Evolutionary conservation across 2,329 filamentous ascomycete species (phyloP).

Genomic region (Penicillium sp.): DNA sequence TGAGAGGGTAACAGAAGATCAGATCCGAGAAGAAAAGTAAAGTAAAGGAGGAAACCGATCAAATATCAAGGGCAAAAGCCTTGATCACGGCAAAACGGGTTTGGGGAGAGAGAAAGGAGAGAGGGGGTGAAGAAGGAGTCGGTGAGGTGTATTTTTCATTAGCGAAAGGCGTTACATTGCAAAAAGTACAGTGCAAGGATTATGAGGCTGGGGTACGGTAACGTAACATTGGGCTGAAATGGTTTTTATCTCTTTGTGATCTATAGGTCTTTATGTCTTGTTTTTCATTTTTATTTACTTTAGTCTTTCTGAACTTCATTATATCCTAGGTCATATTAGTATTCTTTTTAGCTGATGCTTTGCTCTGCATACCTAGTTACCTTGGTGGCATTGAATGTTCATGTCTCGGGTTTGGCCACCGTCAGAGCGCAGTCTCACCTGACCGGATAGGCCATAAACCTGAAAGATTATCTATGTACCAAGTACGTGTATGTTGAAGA

Average conservation of each 20-base stretch:
- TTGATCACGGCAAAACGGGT: constrained; percentile 18
- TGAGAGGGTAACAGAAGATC: neutral
- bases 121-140: constrained; percentile 19
- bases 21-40: constrained; percentile 1
- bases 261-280: neutral
- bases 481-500: too few relatives aligned
- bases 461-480: too few relatives aligned
- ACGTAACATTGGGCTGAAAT: constrained; percentile 8
- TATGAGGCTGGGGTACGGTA: constrained; percentile 4
- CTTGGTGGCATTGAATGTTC: neutral
- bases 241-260: neutral
- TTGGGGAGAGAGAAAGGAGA: constrained; percentile 15
- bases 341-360: too few relatives aligned
- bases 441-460: neutral
- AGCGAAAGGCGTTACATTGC: constrained; percentile 12
- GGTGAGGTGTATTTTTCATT: constrained; percentile 25
- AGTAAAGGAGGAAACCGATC: constrained; percentile 2
- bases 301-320: too few relatives aligned
- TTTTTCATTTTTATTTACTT: neutral
- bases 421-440: constrained; percentile 4
- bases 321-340: too few relatives aligned
- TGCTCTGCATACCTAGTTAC: neutral
- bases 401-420: constrained; percentile 2
- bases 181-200: neutral
- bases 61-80: constrained; percentile 24